Base-by-base conservation (phyloP, 345 rosid species). In the Mangifera indica region DNA sequence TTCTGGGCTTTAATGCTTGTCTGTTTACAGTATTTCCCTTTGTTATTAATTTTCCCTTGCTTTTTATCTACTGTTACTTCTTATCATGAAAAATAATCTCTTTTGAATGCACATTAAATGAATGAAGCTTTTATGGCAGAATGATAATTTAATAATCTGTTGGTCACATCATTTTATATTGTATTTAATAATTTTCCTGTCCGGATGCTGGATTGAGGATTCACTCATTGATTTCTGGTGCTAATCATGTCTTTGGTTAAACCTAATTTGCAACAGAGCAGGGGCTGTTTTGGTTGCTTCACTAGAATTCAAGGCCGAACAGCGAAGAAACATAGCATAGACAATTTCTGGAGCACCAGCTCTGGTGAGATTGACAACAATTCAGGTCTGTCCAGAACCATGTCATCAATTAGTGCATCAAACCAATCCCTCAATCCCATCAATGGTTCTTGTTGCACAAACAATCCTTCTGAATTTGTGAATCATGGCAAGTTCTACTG, bases 211-310 rank as follows among this genome's bases (percentile, higher is more conserved):
- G 44, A 53, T 20, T 15, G 42, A 12, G 60, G 44, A 72, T 62
- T 42, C 13, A 46, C 71, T 63, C 37, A 6, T 76, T 75, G 70
- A 67, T 59, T 9, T 52, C 25, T 55, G 78, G 74, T 78, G 55
- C 80, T 86, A 79, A 81, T 84, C 85, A 72, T 72, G 63, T 77
- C 74, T 44, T 60, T 66, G 84, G 74, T 71, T 37, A 63, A 70
- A 69, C 78, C 81, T 86, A 74, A 77, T 88, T 87, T 87, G 86
- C 75, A 87, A 91, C 97, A 93, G 98, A 84, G 86, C 92, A 87
- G 97, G 84, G 91, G 93, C 87, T 93, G 97, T 86, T 86, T 91
- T 79, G 93, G 92, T 83, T 83, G 96, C 89, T 87, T 79, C 77
- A 71, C 62, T 66, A 81, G 84, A 74, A 77, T 73, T 69, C 85